These are phyloP conservation scores for Xanthoceras sorbifolium DNA, from an alignment of 345 rosid genomes.

Conservation along the genomic window DNA sequence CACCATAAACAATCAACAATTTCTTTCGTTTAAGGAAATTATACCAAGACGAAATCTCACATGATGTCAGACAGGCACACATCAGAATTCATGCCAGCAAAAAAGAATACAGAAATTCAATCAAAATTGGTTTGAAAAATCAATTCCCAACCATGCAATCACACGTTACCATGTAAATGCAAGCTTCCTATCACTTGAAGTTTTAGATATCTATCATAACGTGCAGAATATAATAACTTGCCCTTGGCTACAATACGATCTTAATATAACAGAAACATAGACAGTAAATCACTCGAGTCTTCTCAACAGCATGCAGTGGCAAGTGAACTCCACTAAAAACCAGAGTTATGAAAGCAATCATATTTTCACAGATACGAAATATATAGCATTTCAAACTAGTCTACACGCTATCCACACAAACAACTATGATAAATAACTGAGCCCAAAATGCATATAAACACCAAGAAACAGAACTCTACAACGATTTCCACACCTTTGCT, in stretches of 20 bases:
- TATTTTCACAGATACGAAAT: background rate
- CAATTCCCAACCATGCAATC: background rate
- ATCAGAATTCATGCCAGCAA: background rate
- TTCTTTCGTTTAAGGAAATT: background rate
- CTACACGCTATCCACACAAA: background rate
- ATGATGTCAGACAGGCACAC: background rate
- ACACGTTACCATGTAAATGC: background rate
- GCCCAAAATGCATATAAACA: background rate
- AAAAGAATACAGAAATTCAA: background rate
- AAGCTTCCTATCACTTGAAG: background rate
- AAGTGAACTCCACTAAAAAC: background rate
- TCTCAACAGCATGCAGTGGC: background rate
- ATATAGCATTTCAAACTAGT: background rate
- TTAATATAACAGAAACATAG: background rate
- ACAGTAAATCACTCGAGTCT: background rate
- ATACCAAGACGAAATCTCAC: background rate
- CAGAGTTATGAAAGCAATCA: background rate
- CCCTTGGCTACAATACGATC: background rate
- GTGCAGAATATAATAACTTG: background rate
- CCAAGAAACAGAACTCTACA: background rate
- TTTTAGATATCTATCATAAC: background rate
- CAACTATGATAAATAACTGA: background rate
- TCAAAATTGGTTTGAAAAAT: background rate
- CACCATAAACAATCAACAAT: background rate
- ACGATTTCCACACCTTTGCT: constrained; percentile 60